Percentiles rank a stretch among this genome's conserved stretches.
phyloP scores from a whole-genome alignment of 768 basidiomycete species.

The Albatrellus ellisii region DNA sequence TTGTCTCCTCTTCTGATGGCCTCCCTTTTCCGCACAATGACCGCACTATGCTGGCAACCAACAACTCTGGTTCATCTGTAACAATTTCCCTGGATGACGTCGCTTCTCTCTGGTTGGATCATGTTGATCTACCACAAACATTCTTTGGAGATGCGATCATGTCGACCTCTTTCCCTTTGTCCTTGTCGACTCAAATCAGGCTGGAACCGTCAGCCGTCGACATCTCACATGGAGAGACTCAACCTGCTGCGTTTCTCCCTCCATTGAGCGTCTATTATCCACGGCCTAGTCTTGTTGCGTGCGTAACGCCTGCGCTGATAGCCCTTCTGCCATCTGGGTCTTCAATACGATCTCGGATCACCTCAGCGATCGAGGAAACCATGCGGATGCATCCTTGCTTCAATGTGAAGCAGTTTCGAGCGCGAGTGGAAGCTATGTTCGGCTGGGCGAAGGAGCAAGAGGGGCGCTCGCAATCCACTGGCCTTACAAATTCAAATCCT shows the following conservation, averaged over 20 bases:
- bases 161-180: constrained; percentile 11
- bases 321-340: constrained; percentile 27
- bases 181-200: constrained; percentile 10
- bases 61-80: constrained; percentile 31
- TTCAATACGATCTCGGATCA: constrained; percentile 24
- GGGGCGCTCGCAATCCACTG: constrained; percentile 6
- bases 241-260: constrained; percentile 10
- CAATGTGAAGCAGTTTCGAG: constrained; percentile 33
- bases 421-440: constrained; percentile 32
- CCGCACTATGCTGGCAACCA: constrained; percentile 26
- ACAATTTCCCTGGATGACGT: constrained; percentile 45
- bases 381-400: constrained; percentile 37
- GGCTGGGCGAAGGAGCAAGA: constrained; percentile 25
- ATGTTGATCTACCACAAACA: constrained; percentile 25
- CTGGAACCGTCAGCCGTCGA: constrained; percentile 9
- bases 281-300: constrained; percentile 14
- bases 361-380: constrained; percentile 26
- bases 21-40: constrained; percentile 21
- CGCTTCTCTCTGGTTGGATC: constrained; percentile 46
- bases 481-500: constrained; percentile 2
- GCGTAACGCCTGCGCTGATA: constrained; percentile 27
- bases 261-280: constrained; percentile 10
- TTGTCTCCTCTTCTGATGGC: constrained; percentile 7
- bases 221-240: constrained; percentile 11
- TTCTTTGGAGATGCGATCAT: too few species aligned